phyloP scores from a whole-genome alignment of 495 filamentous ascomycete species.

The Aspergillus incahuasiensis region DNA sequence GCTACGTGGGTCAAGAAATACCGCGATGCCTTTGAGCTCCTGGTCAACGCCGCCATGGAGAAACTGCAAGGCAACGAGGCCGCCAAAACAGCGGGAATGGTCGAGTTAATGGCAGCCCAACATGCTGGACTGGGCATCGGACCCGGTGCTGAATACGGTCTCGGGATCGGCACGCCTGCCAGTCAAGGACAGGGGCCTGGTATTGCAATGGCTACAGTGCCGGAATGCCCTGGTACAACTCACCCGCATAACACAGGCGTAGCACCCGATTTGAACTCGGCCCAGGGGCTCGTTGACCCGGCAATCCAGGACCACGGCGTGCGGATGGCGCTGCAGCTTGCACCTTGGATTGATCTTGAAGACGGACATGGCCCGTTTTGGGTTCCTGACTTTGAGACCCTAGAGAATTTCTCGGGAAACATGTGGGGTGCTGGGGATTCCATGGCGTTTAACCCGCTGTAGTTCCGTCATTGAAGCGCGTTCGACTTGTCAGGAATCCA shows the following conservation, averaged over 20 bases:
- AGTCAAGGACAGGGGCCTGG: neutral
- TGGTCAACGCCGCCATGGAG: conserved; percentile 53
- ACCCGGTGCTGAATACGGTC: neutral
- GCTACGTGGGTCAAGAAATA: conserved; percentile 50
- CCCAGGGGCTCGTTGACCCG: conserved; percentile 3
- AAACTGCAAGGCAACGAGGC: conserved; percentile 41
- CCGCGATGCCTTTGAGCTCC: conserved; percentile 49
- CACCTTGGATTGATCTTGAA: conserved; percentile 44
- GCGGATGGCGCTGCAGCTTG: conserved; percentile 42
- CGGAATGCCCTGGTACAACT: neutral
- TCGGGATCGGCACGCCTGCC: neutral
- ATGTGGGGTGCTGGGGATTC: conserved; percentile 33
- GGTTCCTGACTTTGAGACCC: conserved; percentile 46
- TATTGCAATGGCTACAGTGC: neutral
- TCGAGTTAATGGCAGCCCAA: conserved; percentile 41
- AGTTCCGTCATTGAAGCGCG: neutral
- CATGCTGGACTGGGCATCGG: conserved; percentile 14
- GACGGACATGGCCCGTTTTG: conserved; percentile 38
- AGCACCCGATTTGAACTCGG: neutral
- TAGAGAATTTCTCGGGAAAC: conserved; percentile 37
- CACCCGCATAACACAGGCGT: neutral
- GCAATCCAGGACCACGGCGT: conserved; percentile 32
- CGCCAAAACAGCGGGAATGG: conserved; percentile 36
- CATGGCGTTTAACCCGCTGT: conserved; percentile 33
- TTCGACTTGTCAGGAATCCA: neutral